Evolutionary conservation across 768 basidiomycete genomes (phyloP).

Genomic region (Royoungia palumana): DNA sequence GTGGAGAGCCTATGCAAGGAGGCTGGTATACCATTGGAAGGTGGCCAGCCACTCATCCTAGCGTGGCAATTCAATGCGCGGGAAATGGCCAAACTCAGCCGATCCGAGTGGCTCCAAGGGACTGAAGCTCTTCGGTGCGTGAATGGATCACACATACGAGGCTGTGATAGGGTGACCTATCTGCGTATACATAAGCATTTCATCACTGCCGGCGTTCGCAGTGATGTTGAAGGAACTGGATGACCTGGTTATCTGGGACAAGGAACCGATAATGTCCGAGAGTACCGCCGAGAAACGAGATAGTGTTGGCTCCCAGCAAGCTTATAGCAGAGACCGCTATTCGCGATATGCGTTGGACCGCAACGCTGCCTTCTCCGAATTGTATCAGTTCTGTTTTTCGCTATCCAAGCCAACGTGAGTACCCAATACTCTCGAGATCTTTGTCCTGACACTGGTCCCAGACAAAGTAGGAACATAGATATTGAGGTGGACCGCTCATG

Average conservation of each 20-base stretch:
- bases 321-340: slow-evolving; percentile 56
- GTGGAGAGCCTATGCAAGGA: slow-evolving; percentile 70
- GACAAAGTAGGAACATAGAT: slow-evolving; percentile 72
- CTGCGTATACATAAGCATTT: slow-evolving; percentile 37
- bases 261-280: slow-evolving; percentile 33
- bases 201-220: slow-evolving; percentile 47
- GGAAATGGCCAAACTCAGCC: slow-evolving; percentile 71
- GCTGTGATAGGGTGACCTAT: slow-evolving; percentile 1
- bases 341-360: slow-evolving; percentile 46
- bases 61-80: slow-evolving; percentile 70
- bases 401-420: slow-evolving; percentile 73
- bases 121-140: slow-evolving; percentile 45
- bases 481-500: slow-evolving; percentile 60
- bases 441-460: slow-evolving; percentile 25
- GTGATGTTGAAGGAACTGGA: slow-evolving; percentile 59
- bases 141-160: neutral
- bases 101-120: slow-evolving; percentile 67
- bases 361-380: slow-evolving; percentile 52
- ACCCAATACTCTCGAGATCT: neutral
- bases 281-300: slow-evolving; percentile 34
- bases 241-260: slow-evolving; percentile 51
- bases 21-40: slow-evolving; percentile 69
- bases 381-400: slow-evolving; percentile 70
- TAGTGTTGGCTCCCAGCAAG: slow-evolving; percentile 28
- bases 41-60: slow-evolving; percentile 65